A percentile compares a stretch with the other conserved stretches of the same genome.
Conservation (phyloP, 805 yeast genomes). For the Sugiyamaella mastotermitis region DNA sequence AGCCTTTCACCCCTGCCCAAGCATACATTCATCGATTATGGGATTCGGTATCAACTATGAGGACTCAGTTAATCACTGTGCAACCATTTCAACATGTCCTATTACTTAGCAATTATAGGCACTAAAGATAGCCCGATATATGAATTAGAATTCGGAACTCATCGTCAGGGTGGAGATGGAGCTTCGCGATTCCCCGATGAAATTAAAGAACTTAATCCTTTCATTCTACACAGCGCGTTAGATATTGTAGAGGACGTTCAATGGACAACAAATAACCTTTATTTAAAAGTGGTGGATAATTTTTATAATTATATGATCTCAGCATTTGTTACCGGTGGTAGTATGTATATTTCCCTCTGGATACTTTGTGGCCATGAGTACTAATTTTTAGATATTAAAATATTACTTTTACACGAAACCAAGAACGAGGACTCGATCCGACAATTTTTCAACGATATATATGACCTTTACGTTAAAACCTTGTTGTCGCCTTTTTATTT, state of each 20-base stretch:
- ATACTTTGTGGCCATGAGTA: not conserved
- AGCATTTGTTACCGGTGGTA: conserved; percentile 84
- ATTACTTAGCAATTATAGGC: conserved; percentile 83
- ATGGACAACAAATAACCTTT: conserved; percentile 62
- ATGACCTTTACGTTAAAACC: conserved; percentile 83
- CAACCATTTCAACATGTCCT: too few species aligned
- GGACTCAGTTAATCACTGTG: too few species aligned
- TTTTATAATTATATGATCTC: conserved; percentile 80
- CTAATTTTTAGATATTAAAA: conserved; percentile 49
- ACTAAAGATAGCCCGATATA: conserved; percentile 80
- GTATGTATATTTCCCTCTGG: conserved; percentile 19
- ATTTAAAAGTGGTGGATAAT: conserved; percentile 73
- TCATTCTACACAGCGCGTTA: conserved; percentile 78
- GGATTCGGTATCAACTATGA: not conserved
- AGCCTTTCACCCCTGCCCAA: too few species aligned
- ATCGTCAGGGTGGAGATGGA: conserved; percentile 63
- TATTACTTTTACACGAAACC: conserved; percentile 62
- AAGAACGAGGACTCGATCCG: conserved; percentile 67
- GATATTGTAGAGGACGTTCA: conserved; percentile 90
- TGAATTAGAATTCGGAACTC: conserved; percentile 79
- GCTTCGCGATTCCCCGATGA: conserved; percentile 55
- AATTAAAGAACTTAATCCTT: conserved; percentile 76
- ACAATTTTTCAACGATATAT: conserved; percentile 77
- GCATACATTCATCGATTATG: too few species aligned
- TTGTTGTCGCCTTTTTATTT: conserved; percentile 81